Conservation (phyloP, 352 stramenopile genomes). For the Phytopythium sindhum region DNA sequence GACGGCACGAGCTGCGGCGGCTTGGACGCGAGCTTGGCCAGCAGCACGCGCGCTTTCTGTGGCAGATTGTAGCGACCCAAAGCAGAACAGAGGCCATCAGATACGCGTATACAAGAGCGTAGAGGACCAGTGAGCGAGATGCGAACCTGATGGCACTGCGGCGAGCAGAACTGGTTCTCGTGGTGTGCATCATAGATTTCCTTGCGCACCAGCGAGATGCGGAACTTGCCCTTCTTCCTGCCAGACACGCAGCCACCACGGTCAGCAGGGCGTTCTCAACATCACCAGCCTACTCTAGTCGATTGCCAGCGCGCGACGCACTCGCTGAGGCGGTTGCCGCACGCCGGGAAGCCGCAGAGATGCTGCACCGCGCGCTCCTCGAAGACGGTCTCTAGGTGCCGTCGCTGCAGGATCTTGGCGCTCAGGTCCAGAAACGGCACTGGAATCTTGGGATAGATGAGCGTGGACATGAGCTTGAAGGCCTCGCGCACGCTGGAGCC, state of each 20-base stretch:
- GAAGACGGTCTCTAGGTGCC: slow-evolving; percentile 81
- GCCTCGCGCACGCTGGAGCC: slow-evolving; percentile 72
- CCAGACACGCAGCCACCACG: background rate
- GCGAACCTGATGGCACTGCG: slow-evolving; percentile 59
- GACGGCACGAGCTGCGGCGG: slow-evolving; percentile 83
- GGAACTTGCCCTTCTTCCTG: slow-evolving; percentile 65
- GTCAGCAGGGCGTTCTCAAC: background rate
- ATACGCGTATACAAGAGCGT: background rate
- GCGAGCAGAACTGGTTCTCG: slow-evolving; percentile 82
- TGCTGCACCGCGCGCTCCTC: slow-evolving; percentile 68
- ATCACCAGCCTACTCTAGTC: background rate
- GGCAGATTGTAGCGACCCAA: slow-evolving; percentile 4
- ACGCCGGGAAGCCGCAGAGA: slow-evolving; percentile 74
- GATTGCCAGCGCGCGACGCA: slow-evolving; percentile 14
- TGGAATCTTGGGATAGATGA: slow-evolving; percentile 62
- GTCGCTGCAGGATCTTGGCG: slow-evolving; percentile 62
- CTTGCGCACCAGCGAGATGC: slow-evolving; percentile 64
- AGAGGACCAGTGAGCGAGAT: background rate
- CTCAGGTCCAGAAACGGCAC: slow-evolving; percentile 67
- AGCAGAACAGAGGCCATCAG: background rate
- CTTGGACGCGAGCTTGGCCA: slow-evolving; percentile 65
- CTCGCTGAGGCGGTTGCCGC: slow-evolving; percentile 46
- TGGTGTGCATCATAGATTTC: slow-evolving; percentile 80
- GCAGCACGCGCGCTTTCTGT: slow-evolving; percentile 65
- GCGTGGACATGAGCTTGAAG: slow-evolving; percentile 78